phyloP scores from a whole-genome alignment of 2,329 filamentous ascomycete species.

The Fusarium compactum region DNA sequence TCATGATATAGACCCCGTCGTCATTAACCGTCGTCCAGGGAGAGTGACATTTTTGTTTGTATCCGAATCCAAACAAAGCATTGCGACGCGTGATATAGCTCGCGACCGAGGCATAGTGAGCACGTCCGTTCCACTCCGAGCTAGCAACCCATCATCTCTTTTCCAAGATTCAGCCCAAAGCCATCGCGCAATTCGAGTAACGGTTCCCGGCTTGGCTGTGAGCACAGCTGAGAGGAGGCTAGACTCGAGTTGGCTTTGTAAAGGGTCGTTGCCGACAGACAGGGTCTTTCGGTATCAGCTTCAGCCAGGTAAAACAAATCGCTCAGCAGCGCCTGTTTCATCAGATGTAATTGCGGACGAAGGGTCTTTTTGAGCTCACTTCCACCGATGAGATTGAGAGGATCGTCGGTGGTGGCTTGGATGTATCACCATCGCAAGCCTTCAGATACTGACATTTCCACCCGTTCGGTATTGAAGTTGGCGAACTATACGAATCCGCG shows the following conservation, averaged over 20 bases:
- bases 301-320: not conserved
- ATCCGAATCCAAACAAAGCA: slow-evolving; percentile 31
- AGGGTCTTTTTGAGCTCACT: slow-evolving; percentile 10
- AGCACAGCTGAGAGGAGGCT: slow-evolving; percentile 6
- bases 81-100: slow-evolving; percentile 12
- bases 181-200: slow-evolving; percentile 7
- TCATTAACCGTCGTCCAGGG: slow-evolving; percentile 32
- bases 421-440: slow-evolving; percentile 16
- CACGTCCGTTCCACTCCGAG: slow-evolving; percentile 3
- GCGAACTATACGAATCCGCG: not conserved
- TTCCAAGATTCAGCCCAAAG: slow-evolving; percentile 5
- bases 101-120: slow-evolving; percentile 5
- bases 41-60: slow-evolving; percentile 26
- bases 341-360: slow-evolving; percentile 2
- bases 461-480: not conserved
- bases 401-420: not conserved
- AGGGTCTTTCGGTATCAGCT: slow-evolving; percentile 19
- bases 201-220: slow-evolving; percentile 34
- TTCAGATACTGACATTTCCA: not conserved
- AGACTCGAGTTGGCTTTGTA: slow-evolving; percentile 6
- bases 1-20: slow-evolving; percentile 28
- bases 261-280: slow-evolving; percentile 5
- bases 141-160: slow-evolving; percentile 7
- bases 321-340: slow-evolving; percentile 8
- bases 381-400: not conserved